Evolutionary conservation across 2,329 filamentous ascomycete genomes (phyloP), one percentile per base, ranked within the genome.

Genomic region (Monosporascus sp.): DNA sequence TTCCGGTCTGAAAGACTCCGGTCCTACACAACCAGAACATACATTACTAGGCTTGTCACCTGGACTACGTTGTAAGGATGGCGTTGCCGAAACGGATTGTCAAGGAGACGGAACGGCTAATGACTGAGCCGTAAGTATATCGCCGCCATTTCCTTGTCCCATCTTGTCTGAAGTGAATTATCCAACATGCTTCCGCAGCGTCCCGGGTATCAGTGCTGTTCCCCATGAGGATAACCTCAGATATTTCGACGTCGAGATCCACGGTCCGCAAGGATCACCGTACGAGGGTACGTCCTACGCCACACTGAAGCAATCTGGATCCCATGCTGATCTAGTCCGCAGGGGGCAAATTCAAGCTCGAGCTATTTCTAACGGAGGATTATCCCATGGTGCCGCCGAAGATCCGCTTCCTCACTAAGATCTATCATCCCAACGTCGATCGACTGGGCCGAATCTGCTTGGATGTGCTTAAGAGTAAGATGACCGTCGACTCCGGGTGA

Each of bases 381-480:
- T 99, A 99, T 71, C 94, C 94, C 43, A 99, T 99, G 94, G 96
- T 91, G 36, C 93, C 94, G 51, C 94, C 94, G 46, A 97, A 97
- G 80, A 97, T 99, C 68, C 90, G 94, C 52, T 99, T 99, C 75
- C 80, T 99, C 50, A 99, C 95, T 64, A 97, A 96, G 76, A 97
- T 99, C 72, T 99, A 97, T 75, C 95, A 99, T 72, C 94, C 94
- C 50, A 99, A 99, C 71, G 97, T 99, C 64, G 94, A 99, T 72
- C 95, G 95, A 74, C 84, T 99, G 2, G 94, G 94, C 56, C 88
- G 94, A 56, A 99, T 99, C 74, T 99, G 95, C 70, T 77, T 99
- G 49, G 94, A 99, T 70, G 94, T 99, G 36, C 76, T 99, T 54
- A 99, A 99, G 80, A 96, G 94, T 96, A 77, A 63, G 83, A 27